Conservation (phyloP, 2,329 filamentous ascomycete species). For the Colletotrichum liaoningense region DNA sequence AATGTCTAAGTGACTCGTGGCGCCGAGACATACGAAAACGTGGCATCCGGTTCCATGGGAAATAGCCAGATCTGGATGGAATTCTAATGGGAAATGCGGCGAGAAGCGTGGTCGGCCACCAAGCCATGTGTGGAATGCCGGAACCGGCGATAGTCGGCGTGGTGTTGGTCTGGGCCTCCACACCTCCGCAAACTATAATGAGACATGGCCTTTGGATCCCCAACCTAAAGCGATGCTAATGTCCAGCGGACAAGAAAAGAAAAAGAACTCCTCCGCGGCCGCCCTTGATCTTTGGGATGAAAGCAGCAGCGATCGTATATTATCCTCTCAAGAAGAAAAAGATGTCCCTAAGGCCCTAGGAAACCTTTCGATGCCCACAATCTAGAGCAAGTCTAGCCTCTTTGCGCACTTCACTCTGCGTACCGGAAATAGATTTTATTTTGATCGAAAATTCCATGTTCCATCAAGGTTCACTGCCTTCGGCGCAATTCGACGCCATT, state of each 20-base stretch:
- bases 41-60: not conserved
- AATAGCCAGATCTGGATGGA: not conserved
- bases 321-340: not conserved
- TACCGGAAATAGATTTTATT: not conserved
- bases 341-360: not conserved
- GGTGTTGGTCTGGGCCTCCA: not conserved
- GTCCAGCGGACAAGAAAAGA: not conserved
- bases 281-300: not conserved
- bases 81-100: not conserved
- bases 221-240: not conserved
- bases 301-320: not conserved
- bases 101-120: not conserved
- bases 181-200: not conserved
- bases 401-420: not conserved
- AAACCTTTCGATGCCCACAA: not conserved
- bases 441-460: rapidly evolving
- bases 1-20: not conserved
- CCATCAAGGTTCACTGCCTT: not conserved
- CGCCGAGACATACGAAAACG: not conserved
- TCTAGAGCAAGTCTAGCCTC: not conserved
- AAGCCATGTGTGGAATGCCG: not conserved
- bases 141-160: not conserved
- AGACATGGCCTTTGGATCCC: not conserved
- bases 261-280: no score
- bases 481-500: not conserved